Conservation (phyloP, 2,329 filamentous ascomycete genomes). For the Arthroderma uncinatum region DNA sequence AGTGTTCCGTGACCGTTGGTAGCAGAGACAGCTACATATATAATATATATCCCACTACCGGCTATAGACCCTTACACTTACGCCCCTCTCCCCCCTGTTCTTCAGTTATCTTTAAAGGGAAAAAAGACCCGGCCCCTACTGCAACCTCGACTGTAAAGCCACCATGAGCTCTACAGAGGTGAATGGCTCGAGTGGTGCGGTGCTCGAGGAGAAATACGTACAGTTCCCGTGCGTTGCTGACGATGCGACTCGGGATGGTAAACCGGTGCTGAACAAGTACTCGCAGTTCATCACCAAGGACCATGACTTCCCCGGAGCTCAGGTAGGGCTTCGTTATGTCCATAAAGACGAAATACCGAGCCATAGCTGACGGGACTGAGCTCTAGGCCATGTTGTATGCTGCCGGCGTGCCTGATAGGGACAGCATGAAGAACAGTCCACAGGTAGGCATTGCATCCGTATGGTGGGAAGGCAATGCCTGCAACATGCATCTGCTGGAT, state of each 20-base stretch:
- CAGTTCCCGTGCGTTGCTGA: constrained; percentile 46
- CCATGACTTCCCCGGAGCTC: constrained; percentile 85
- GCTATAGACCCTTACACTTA: background rate
- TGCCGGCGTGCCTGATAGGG: constrained; percentile 69
- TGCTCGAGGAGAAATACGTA: constrained; percentile 43
- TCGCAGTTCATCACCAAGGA: constrained; percentile 69
- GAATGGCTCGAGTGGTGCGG: background rate
- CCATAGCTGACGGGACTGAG: background rate
- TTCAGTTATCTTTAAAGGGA: background rate
- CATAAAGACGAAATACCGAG: background rate
- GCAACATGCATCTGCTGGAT: constrained; percentile 71
- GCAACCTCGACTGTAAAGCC: constrained; percentile 3
- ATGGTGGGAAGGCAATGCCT: constrained; percentile 97
- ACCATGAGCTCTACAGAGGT: constrained; percentile 2
- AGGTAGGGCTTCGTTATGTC: constrained; percentile 45
- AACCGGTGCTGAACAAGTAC: constrained; percentile 68
- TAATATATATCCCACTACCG: background rate
- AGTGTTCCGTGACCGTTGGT: too few relatives aligned
- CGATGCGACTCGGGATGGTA: constrained; percentile 44
- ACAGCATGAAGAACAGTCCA: constrained; percentile 80
- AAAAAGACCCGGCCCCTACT: background rate
- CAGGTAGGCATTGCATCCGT: constrained; percentile 86
- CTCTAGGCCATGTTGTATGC: constrained; percentile 87
- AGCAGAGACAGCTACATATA: background rate
- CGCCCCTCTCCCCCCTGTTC: background rate